phyloP scores from a whole-genome alignment of 306 rosid species.

The Inga laurina region DNA sequence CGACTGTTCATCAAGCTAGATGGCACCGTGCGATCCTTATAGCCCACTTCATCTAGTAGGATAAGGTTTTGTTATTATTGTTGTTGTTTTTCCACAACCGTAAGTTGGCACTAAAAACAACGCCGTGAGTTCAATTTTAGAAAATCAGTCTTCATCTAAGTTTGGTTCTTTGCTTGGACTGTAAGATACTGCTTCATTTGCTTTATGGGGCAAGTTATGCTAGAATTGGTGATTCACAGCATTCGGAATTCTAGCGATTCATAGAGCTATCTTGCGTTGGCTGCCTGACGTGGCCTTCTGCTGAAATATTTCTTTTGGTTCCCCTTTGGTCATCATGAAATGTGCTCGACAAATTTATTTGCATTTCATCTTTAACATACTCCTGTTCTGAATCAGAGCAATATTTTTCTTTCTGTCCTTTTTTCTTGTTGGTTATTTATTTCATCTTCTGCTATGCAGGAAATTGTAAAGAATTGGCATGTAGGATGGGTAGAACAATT shows the following conservation, averaged over 20 bases:
- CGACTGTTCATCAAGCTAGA: background rate
- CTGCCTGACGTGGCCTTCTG: background rate
- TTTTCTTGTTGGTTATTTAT: background rate
- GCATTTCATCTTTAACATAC: slow-evolving; percentile 4
- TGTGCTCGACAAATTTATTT: slow-evolving; percentile 11
- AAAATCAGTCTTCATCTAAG: background rate
- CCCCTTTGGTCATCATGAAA: background rate
- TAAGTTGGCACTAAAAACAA: background rate
- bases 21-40: too few species aligned
- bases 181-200: background rate
- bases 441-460: slow-evolving; percentile 24
- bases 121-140: background rate
- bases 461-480: slow-evolving; percentile 16
- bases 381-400: background rate
- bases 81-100: too few species aligned
- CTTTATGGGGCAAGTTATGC: background rate
- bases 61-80: too few species aligned
- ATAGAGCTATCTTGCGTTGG: background rate
- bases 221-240: background rate
- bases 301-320: background rate
- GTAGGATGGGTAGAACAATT: slow-evolving; percentile 65
- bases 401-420: background rate
- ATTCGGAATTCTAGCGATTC: background rate
- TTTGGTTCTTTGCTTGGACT: background rate
- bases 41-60: too few species aligned